Evolutionary conservation across 2,329 filamentous ascomycete species (phyloP), one percentile per base, ranked within the genome.

Genomic region (Allantophomopsis cytisporea): DNA sequence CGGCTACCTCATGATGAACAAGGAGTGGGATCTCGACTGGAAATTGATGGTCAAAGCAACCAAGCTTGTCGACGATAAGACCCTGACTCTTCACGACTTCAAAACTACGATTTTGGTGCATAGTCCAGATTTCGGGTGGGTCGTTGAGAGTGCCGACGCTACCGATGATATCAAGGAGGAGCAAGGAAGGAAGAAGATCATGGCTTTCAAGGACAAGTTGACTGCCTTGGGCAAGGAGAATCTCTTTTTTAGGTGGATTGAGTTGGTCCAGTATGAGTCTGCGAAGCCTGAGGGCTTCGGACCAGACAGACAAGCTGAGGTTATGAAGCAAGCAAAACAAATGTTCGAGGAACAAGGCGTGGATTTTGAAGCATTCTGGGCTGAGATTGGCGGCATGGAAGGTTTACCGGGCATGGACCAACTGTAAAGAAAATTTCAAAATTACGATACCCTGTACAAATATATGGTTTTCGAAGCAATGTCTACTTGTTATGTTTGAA

Each of bases 231-330:
- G 82, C 34, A 94, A 94, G 60, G 88, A 94, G 58, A 77, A 82
- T 46, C 59, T 95, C 39, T 95, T 95, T 63, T 94, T 83, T 63
- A 76, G 81, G 40, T 94, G 87, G 86, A 83, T 94, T 37, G 88
- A 95, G 63, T 72, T 93, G 54, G 78, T 95, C 37, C 87, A 95
- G 61, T 93, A 77, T 52, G 87, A 94, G 61, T 80, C 83, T 33
- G 80, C 77, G 30, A 72, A 73, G 48, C 83, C 86, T 0, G 84
- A 80, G 14, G 84, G 83, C 0, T 93, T 94, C 54, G 83, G 80
- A 1, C 63, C 69, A 0, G 81, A 87, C 54, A 71, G 76, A 52
- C 86, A 94, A 60, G 66, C 73, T 41, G 71, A 67, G 34, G 80
- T 83, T 1, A 84, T 85, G 42, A 63, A 74, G 46, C 79, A 87